These are phyloP conservation scores for Boletus reticuloceps DNA, from an alignment of 768 basidiomycete genomes.

Conservation along the genomic window DNA sequence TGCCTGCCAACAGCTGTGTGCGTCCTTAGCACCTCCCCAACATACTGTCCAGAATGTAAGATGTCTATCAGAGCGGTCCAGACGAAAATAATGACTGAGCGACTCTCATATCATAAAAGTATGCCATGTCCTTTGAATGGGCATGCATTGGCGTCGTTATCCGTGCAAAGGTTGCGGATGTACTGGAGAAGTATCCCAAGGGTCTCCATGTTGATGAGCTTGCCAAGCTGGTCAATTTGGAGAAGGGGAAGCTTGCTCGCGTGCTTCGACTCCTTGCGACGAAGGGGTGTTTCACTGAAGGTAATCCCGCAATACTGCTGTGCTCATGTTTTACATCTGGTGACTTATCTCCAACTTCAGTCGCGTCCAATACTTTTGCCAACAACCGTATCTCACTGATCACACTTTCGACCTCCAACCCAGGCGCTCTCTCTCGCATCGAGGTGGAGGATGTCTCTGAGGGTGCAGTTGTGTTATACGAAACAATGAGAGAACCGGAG, in stretches of 20 bases:
- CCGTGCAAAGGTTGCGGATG: constrained; percentile 28
- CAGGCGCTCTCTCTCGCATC: constrained; percentile 8
- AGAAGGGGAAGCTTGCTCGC: constrained; percentile 29
- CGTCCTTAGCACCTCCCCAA: constrained; percentile 26
- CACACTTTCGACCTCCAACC: constrained; percentile 13
- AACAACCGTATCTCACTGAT: constrained; percentile 36
- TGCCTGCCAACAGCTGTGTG: constrained; percentile 27
- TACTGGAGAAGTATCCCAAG: constrained; percentile 20
- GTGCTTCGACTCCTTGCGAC: constrained; percentile 31
- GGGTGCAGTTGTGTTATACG: constrained; percentile 20
- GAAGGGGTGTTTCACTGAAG: constrained; percentile 32
- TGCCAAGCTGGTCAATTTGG: constrained; percentile 20
- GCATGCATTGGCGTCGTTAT: constrained; percentile 25
- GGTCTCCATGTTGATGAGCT: constrained; percentile 30
- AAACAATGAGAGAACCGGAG: constrained; percentile 23
- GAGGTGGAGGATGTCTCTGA: constrained; percentile 8
- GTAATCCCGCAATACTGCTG: neutral
- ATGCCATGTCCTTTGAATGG: constrained; percentile 24
- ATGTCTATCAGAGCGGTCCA: neutral
- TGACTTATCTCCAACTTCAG: constrained; percentile 4
- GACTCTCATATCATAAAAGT: neutral
- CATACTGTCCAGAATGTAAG: constrained; percentile 27
- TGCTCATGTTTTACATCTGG: neutral
- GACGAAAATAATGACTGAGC: neutral
- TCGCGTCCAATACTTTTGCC: constrained; percentile 27